Base-by-base conservation (phyloP, 2,329 filamentous ascomycete genomes). In the Penicillium sp. region DNA sequence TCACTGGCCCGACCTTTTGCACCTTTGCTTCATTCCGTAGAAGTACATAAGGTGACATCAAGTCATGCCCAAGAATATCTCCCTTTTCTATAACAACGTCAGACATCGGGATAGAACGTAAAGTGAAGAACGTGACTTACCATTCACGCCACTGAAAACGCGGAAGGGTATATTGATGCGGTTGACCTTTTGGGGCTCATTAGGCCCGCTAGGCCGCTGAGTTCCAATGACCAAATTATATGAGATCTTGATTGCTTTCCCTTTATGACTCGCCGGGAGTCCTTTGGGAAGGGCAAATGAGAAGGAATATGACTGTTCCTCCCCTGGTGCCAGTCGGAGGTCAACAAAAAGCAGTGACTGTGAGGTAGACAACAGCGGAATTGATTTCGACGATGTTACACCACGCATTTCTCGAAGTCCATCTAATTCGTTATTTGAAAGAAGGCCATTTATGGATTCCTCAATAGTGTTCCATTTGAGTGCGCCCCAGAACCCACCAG, bases 311-410 rank as follows among this genome's bases (percentile, higher is more conserved):
- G 87, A 88, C 64, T 85, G 88, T 72, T 91, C 95, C 75, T 99
- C 91, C 1, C 93, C 94, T 0, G 94, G 92, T 7, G 84, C 87
- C 22, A 99, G 82, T 65, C 88, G 86, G 53, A 99, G 78, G 72
- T 99, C 92, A 50, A 99, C 94, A 72, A 99, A 99, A 12, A 99
- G 78, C 58, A 99, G 90, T 2, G 91, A 96, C 75, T 97, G 94
- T 1, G 93, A 92, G 5, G 93, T 97, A 16, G 90, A 94, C n/a
- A 99, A 81, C 44, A 99, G 78, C 0, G 94, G 94, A 41, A 99
- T 88, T 3, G 90, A 88, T 69, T 91, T 92, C 31, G 91, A 89
- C 70, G 88, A 94, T 26, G 88, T 89, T 48, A 89, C 88, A 4
- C 89, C 90, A 61, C 92, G 88, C 90, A 97, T 97, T 70, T 97